phyloP scores from a whole-genome alignment of 2,329 filamentous ascomycete genomes.

The Pseudodiploospora longispora region DNA sequence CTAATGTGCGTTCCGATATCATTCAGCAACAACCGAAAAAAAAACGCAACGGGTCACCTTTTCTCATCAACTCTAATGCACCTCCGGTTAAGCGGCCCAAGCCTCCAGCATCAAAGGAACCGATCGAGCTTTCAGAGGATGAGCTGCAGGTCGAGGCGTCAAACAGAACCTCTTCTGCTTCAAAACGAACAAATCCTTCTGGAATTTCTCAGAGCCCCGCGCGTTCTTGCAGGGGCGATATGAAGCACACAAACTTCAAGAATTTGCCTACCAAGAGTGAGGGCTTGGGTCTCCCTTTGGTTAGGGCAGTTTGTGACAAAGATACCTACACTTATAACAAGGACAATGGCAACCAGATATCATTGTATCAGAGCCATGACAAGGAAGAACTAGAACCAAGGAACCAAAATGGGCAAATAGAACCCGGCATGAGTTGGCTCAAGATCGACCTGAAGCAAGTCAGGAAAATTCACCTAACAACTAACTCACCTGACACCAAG shows the following conservation, averaged over 20 bases:
- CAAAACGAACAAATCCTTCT: neutral
- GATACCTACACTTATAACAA: conserved; percentile 1
- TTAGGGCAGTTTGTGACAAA: conserved; percentile 18
- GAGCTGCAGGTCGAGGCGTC: conserved; percentile 16
- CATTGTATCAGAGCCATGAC: conserved; percentile 1
- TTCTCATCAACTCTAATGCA: conserved; percentile 1
- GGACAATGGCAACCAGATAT: neutral
- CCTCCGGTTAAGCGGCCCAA: conserved; percentile 12
- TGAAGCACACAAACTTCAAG: conserved; percentile 15
- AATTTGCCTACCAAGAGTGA: neutral
- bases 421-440: conserved; percentile 12
- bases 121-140: conserved; percentile 19
- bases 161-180: neutral
- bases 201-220: neutral
- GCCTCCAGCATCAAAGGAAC: conserved; percentile 3
- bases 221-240: conserved; percentile 18
- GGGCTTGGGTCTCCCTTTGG: conserved; percentile 8
- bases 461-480: neutral
- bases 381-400: conserved; percentile 5
- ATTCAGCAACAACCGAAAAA: neutral
- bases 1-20: conserved; percentile 17
- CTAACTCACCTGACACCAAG: neutral
- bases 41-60: conserved; percentile 6
- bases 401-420: neutral
- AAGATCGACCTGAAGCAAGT: conserved; percentile 13